phyloP scores from a whole-genome alignment of 2,329 filamentous ascomycete species.

The Colletotrichum sp. region DNA sequence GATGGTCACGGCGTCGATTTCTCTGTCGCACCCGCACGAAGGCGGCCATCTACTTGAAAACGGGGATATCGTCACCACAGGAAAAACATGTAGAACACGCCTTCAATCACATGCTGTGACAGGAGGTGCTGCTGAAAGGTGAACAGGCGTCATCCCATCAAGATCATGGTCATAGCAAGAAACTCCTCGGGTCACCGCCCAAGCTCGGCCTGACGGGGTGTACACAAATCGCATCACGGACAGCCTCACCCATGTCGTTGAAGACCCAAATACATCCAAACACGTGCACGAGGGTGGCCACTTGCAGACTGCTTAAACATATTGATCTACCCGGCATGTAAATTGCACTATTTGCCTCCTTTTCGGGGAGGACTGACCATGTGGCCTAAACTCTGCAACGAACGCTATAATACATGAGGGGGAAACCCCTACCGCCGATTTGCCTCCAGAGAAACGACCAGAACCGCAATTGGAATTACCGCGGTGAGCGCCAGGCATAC shows the following conservation, averaged over 20 bases:
- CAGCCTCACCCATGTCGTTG: background rate
- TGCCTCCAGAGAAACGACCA: background rate
- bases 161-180: background rate
- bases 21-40: too few species aligned
- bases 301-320: background rate
- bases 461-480: slow-evolving; percentile 1
- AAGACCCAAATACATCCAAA: background rate
- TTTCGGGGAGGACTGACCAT: background rate
- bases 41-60: background rate
- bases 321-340: background rate
- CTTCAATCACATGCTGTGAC: background rate
- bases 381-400: slow-evolving; percentile 18
- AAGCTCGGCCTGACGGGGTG: too few species aligned
- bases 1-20: too few species aligned
- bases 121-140: background rate
- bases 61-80: background rate
- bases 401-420: slow-evolving; percentile 20
- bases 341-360: background rate
- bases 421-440: background rate
- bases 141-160: background rate
- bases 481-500: background rate
- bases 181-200: background rate
- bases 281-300: background rate
- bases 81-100: background rate
- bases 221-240: too few species aligned